Percentiles rank a stretch among this genome's conserved stretches.
Conservation (phyloP, 1,139 yeast genomes). For the Eremothecium cymbalariae region DNA sequence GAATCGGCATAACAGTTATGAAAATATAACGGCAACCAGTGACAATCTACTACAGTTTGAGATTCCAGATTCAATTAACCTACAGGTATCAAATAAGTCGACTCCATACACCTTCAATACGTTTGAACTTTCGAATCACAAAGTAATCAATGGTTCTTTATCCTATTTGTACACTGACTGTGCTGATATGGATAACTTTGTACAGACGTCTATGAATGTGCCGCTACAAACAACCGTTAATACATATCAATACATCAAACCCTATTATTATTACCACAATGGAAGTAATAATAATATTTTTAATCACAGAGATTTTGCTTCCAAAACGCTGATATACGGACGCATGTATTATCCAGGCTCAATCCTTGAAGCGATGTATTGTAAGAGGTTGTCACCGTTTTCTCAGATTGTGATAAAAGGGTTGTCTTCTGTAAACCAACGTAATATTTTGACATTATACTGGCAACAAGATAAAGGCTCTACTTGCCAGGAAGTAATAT, state of each 20-base stretch:
- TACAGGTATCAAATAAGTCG: slow-evolving; percentile 66
- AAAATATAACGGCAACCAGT: slow-evolving; percentile 63
- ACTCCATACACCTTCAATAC: slow-evolving; percentile 68
- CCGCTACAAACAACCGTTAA: slow-evolving; percentile 67
- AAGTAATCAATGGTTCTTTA: slow-evolving; percentile 69
- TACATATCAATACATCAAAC: slow-evolving; percentile 62
- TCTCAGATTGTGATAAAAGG: slow-evolving; percentile 64
- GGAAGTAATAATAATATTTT: not conserved
- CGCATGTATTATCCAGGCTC: slow-evolving; percentile 84
- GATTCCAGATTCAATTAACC: slow-evolving; percentile 59
- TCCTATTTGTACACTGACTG: slow-evolving; percentile 70
- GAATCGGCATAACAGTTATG: slow-evolving; percentile 71
- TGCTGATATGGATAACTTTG: slow-evolving; percentile 40
- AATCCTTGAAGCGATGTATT: slow-evolving; percentile 79
- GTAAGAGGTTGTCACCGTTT: slow-evolving; percentile 50
- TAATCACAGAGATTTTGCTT: slow-evolving; percentile 8
- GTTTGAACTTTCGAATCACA: slow-evolving; percentile 60
- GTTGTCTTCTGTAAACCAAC: slow-evolving; percentile 47
- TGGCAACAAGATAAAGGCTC: slow-evolving; percentile 61
- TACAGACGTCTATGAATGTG: slow-evolving; percentile 46
- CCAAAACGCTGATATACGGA: slow-evolving; percentile 53
- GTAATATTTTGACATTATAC: slow-evolving; percentile 56
- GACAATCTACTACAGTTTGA: slow-evolving; percentile 60
- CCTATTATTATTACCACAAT: slow-evolving; percentile 25
- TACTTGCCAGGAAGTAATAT: slow-evolving; percentile 67